A percentile compares a stretch with the other conserved stretches of the same genome.
phyloP scores from a whole-genome alignment of 2,329 filamentous ascomycete genomes.

The Mycosphaerella sp. region DNA sequence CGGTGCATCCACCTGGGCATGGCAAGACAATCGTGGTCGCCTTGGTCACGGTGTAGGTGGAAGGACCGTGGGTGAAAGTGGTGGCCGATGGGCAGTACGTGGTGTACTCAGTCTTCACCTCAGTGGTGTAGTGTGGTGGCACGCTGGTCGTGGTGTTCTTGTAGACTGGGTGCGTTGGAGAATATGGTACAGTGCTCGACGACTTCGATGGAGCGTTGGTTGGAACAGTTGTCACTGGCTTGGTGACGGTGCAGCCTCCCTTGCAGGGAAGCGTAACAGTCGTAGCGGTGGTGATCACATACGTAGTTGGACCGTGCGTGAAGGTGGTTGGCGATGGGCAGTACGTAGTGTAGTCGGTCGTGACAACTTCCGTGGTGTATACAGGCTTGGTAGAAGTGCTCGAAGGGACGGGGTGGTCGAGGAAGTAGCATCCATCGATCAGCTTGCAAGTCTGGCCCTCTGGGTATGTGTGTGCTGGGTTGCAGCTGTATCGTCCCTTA shows the following conservation, averaged over 20 bases:
- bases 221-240: conserved; percentile 7
- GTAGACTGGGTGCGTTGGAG: conserved; percentile 12
- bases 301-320: conserved; percentile 59
- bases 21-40: conserved; percentile 26
- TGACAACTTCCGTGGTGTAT: conserved; percentile 55
- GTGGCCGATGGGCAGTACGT: conserved; percentile 68
- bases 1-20: conserved; percentile 15
- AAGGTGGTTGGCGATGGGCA: conserved; percentile 62
- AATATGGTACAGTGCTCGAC: no score
- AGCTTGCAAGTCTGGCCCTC: conserved; percentile 16
- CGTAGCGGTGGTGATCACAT: conserved; percentile 53
- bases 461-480: conserved; percentile 21
- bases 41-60: conserved; percentile 63
- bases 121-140: conserved; percentile 42
- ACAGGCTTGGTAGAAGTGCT: not conserved
- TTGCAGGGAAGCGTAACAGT: conserved; percentile 22
- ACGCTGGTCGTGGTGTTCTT: not conserved
- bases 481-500: conserved; percentile 7
- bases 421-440: conserved; percentile 9
- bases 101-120: conserved; percentile 58
- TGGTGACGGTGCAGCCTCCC: conserved; percentile 4
- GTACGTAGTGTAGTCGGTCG: conserved; percentile 56
- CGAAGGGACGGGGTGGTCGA: not conserved
- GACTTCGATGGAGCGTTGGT: conserved; percentile 1
- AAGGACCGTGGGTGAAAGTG: conserved; percentile 55